A percentile compares a stretch with the other conserved stretches of the same genome.
Conservation (phyloP, 2,329 filamentous ascomycete species). For the Salinomyces thailandicus region DNA sequence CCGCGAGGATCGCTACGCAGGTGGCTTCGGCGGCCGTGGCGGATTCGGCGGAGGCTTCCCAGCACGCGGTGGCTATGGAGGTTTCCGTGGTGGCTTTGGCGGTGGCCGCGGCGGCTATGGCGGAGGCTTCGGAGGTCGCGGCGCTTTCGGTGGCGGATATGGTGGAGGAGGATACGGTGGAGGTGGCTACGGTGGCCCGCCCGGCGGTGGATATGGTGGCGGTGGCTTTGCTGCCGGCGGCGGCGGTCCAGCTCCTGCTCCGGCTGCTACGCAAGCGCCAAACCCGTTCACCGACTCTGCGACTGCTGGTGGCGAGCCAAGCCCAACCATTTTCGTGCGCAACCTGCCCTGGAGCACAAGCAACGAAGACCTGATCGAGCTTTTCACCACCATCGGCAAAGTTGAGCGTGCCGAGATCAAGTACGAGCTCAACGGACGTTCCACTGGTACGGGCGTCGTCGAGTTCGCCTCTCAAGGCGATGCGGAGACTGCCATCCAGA, state of each 20-base stretch:
- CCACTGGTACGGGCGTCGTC: conserved; percentile 91
- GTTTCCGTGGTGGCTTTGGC: conserved; percentile 35
- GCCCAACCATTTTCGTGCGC: conserved; percentile 83
- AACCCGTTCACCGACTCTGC: conserved; percentile 94
- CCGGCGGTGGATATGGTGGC: conserved; percentile 22
- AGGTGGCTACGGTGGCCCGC: conserved; percentile 11
- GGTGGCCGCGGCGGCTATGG: conserved; percentile 55
- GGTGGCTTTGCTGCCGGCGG: conserved; percentile 14
- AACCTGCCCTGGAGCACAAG: conserved; percentile 98
- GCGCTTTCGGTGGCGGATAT: conserved; percentile 23
- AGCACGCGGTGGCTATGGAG: conserved; percentile 44
- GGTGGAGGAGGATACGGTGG: conserved; percentile 48
- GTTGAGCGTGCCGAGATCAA: conserved; percentile 99
- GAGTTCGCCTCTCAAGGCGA: conserved; percentile 76
- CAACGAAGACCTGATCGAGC: conserved; percentile 91
- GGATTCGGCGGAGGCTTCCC: conserved; percentile 35
- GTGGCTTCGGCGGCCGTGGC: conserved; percentile 47
- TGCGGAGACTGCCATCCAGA: conserved; percentile 86
- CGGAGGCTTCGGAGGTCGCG: conserved; percentile 28
- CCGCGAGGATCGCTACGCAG: conserved; percentile 88
- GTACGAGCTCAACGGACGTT: conserved; percentile 92
- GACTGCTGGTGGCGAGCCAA: conserved; percentile 72
- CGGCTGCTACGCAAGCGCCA: conserved; percentile 48
- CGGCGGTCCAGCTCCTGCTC: conserved; percentile 38
- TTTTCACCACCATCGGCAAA: conserved; percentile 96